A percentile compares a stretch with the other conserved stretches of the same genome.
Conservation (phyloP, 164 flowering plant species). For the Houttuynia cordata region DNA sequence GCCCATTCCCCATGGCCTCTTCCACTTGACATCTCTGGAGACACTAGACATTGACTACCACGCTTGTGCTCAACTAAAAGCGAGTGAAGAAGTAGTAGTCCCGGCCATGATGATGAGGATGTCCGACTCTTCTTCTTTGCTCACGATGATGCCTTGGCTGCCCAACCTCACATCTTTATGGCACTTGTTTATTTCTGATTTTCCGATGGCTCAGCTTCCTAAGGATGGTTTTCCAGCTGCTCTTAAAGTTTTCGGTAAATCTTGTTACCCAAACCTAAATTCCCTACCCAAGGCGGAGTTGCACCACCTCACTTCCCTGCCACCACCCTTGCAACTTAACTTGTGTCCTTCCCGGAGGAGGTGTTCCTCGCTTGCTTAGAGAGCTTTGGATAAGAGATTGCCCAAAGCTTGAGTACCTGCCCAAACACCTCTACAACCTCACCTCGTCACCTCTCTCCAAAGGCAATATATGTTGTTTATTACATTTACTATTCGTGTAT, state of each 20-base stretch:
- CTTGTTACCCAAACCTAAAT: background rate
- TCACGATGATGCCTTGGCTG: background rate
- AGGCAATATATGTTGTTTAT: too few species aligned
- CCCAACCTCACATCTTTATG: constrained; percentile 10
- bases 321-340: background rate
- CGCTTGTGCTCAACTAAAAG: too few species aligned
- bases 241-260: constrained; percentile 6
- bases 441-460: background rate
- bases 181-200: background rate
- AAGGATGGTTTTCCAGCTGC: background rate
- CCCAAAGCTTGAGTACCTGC: too few species aligned
- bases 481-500: too few species aligned
- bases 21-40: background rate
- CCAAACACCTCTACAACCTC: too few species aligned
- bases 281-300: constrained; percentile 5
- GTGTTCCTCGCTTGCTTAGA: background rate
- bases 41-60: too few species aligned
- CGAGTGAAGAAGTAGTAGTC: too few species aligned
- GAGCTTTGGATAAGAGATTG: background rate
- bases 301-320: background rate
- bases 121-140: background rate
- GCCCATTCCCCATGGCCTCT: background rate
- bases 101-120: too few species aligned
- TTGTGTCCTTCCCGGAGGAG: background rate
- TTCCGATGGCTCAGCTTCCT: constrained; percentile 1